phyloP scores from a whole-genome alignment of 2,329 filamentous ascomycete genomes.

The Cephalotrichum gorgonifer region DNA sequence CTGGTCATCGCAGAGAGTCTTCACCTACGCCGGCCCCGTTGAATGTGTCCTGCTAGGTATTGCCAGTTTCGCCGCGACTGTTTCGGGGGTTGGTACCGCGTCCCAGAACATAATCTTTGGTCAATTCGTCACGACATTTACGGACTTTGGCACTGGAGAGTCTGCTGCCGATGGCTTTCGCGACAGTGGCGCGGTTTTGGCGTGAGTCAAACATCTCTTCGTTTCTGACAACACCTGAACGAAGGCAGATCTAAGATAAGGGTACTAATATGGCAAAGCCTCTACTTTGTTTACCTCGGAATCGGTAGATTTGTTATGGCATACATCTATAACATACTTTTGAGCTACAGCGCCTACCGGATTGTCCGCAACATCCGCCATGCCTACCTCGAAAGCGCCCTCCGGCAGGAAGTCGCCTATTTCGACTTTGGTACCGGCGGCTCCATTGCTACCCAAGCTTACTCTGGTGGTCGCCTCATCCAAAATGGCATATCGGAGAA shows the following conservation, averaged over 20 bases:
- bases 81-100: conserved; percentile 24
- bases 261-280: conserved; percentile 20
- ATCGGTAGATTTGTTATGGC: conserved; percentile 39
- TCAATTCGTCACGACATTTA: conserved; percentile 42
- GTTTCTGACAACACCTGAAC: not conserved
- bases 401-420: conserved; percentile 38
- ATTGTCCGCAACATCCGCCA: conserved; percentile 37
- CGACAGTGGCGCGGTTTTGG: conserved; percentile 32
- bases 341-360: conserved; percentile 39
- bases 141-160: conserved; percentile 37
- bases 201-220: conserved; percentile 17
- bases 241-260: too few species aligned
- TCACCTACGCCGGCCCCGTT: conserved; percentile 7
- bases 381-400: conserved; percentile 18
- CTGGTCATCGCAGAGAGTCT: conserved; percentile 11
- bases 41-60: conserved; percentile 9
- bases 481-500: conserved; percentile 34
- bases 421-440: conserved; percentile 36
- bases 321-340: conserved; percentile 31
- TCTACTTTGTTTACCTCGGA: conserved; percentile 50
- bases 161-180: conserved; percentile 36
- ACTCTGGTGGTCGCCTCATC: conserved; percentile 35
- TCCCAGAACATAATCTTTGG: conserved; percentile 52
- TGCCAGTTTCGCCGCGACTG: conserved; percentile 19
- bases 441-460: conserved; percentile 34